Evolutionary conservation across 441 rosid genomes (phyloP).

Genomic region (Theobroma grandiflorum): DNA sequence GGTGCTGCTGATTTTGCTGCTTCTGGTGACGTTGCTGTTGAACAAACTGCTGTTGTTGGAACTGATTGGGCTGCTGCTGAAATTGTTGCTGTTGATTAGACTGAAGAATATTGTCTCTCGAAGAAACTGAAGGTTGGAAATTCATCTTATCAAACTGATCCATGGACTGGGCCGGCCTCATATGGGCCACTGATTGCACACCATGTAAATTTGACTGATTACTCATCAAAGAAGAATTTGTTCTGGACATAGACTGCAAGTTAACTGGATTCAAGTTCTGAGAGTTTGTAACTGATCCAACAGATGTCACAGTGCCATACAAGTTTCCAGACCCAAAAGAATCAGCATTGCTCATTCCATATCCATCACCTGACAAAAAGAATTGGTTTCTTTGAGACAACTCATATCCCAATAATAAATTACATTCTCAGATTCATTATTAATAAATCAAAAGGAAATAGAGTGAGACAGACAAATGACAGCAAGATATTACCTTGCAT

Average conservation of each 20-base stretch:
- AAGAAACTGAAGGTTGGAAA: conserved; percentile 56
- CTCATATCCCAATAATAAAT: conserved; percentile 19
- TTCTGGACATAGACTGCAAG: conserved; percentile 69
- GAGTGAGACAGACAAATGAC: conserved; percentile 15
- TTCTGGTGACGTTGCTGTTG: conserved; percentile 72
- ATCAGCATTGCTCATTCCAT: conserved; percentile 69
- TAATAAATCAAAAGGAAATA: neutral
- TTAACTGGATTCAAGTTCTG: conserved; percentile 65
- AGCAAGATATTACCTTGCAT: conserved; percentile 64
- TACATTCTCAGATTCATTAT: conserved; percentile 20
- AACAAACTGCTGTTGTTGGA: conserved; percentile 74
- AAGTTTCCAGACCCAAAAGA: conserved; percentile 75
- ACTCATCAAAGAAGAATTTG: conserved; percentile 59
- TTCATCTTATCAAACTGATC: conserved; percentile 65
- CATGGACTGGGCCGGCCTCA: conserved; percentile 51
- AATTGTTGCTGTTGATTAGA: conserved; percentile 81
- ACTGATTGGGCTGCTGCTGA: conserved; percentile 72
- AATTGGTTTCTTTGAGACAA: conserved; percentile 26
- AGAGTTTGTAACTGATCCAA: conserved; percentile 67
- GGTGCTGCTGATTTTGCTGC: conserved; percentile 80
- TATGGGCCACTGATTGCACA: conserved; percentile 53
- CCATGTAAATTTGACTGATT: conserved; percentile 61
- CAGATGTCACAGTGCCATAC: conserved; percentile 68
- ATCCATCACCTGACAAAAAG: conserved; percentile 80
- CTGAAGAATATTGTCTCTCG: conserved; percentile 57